Evolutionary conservation across 2,329 filamentous ascomycete species (phyloP).

Genomic region (Whalleya microplaca): DNA sequence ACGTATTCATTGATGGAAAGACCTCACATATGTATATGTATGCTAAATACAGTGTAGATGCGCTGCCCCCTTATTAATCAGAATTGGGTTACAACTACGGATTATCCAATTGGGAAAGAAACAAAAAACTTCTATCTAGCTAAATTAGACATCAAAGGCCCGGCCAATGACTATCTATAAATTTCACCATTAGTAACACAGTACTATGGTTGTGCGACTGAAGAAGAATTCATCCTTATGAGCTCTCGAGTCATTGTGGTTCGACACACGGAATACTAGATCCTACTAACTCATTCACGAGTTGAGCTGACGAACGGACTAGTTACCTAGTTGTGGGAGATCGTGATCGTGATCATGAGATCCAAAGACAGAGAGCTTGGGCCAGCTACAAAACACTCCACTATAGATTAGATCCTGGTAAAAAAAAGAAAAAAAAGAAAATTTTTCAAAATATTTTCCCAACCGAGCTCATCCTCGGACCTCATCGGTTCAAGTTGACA

Average conservation of each 20-base stretch:
- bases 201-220: too few species aligned
- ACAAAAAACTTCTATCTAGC: too few species aligned
- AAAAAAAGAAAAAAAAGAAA: not conserved
- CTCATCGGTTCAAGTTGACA: conserved; percentile 5
- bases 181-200: too few species aligned
- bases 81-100: too few species aligned
- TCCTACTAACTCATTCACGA: too few species aligned
- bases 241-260: too few species aligned
- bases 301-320: not conserved
- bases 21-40: not conserved
- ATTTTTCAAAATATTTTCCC: conserved; percentile 4
- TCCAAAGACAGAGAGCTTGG: conserved; percentile 5
- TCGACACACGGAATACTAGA: too few species aligned
- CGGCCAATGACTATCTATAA: too few species aligned
- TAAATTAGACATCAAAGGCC: too few species aligned
- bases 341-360: conserved; percentile 2
- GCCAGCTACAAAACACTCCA: conserved; percentile 10
- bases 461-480: conserved; percentile 4
- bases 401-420: conserved; percentile 1
- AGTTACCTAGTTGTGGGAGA: conserved; percentile 1
- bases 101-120: too few species aligned
- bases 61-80: too few species aligned
- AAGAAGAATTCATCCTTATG: too few species aligned
- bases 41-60: not conserved
- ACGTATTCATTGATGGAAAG: not conserved